Evolutionary conservation across 2,329 filamentous ascomycete species (phyloP), one percentile per base, ranked within the genome.

Genomic region (Ilyonectria destructans): DNA sequence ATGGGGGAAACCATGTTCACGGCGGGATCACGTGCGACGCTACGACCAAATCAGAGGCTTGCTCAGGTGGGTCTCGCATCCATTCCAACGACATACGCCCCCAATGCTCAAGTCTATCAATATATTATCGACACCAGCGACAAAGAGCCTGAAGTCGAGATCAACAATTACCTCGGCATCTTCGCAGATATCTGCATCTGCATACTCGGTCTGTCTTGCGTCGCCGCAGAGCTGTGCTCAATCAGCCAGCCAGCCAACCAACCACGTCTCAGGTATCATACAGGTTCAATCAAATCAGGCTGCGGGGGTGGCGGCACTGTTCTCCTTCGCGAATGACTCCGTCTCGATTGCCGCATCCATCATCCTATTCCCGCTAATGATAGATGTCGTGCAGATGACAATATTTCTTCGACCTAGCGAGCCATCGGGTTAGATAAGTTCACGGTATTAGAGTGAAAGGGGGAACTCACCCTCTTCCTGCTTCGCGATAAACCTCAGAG

Each of bases 331-430:
- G 79, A 91, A 93, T 29, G 87, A 88, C 54, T 84, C 86, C 77
- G 87, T 92, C 85, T 96, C 94, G 74, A 96, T 91, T 63, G 93
- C 94, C 54, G 92, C 90, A 56, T 94, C 92, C 87, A 99, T 95
- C 84, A 98, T 93, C 77, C 88, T 90, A 80, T 96, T 93, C 31
- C 97, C 96, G 82, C 90, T 97, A 67, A 98, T 90, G 48, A 99
- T 92, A 61, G 93, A 93, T 17, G 96, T 99, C 57, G 96, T 96
- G 80, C 94, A 97, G 77, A 99, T 95, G 56, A 99, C 86, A 74
- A 99, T 92, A 77, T 93, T 93, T 79, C 93, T 91, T 74, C 92
- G 91, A 58, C 87, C 91, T 91, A 77, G 43, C 10, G 45, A 56
- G n/a, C 45, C 6, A 35, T 51, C 31, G 56, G 12, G 63, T 75